Base-by-base conservation (phyloP, 352 stramenopile species). In the Phytophthora fragariaefolia region DNA sequence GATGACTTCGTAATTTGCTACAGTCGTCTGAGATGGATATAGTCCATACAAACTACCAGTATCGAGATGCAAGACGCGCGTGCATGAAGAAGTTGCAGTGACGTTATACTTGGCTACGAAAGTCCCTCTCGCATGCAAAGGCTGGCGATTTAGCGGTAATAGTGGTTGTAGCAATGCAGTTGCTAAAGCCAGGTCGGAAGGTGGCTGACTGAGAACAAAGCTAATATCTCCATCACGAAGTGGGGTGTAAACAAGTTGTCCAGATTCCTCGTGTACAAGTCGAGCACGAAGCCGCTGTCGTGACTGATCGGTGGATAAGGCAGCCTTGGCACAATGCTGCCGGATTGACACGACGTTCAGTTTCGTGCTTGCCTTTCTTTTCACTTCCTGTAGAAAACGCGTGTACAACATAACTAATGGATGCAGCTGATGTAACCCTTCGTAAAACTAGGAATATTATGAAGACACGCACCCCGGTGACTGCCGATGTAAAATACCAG, bases 61-160 rank as follows among this genome's bases (percentile, higher is more conserved):
- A 15, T 66, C 58, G 24, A 71, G 49, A 17, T 74, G 75, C n/a
- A 83, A 50, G 18, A 90, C 80, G 6, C 79, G 80, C 4, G 78
- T 71, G 45, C 75, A 83, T 4, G 64, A 80, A 10, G 77, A 47
- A 18, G 76, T 68, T 28, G 73, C 63, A 10, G 52, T 26, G 3
- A 72, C 66, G 50, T 81, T 85, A 71, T 83, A 91, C 61, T 89
- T 91, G 34, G 69, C 79, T 26, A 87, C 79, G 47, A 87, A 85
- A 15, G 79, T 84, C 22, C 77, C 77, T 10, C 46, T 58, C 6
- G 64, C 62, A 45, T 77, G 67, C 13, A 63, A 40, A 52, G 83
- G 77, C 34, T 83, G 75, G 0, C 56, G 63, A 13, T 51, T 47
- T 13, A 40, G 23, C 0, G 71, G 28, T 12, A 84, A 48, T 30